Evolutionary conservation across 2,329 filamentous ascomycete species (phyloP).

Genomic region (Xylaria sp.): DNA sequence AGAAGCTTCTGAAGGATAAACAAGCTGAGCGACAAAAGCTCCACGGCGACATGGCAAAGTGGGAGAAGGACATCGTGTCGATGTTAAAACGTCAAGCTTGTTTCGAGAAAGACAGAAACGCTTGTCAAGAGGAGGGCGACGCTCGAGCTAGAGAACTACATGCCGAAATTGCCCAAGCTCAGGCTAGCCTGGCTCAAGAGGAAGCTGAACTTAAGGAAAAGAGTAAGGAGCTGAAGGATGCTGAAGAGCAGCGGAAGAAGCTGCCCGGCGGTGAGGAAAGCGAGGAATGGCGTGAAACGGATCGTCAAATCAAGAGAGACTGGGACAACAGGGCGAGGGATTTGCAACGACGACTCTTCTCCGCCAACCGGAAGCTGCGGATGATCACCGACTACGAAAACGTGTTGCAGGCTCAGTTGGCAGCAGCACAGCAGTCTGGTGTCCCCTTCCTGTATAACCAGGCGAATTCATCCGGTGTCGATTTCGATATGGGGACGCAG

Average conservation of each 20-base stretch:
- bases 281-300: conserved; percentile 56
- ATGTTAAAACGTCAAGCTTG: conserved; percentile 59
- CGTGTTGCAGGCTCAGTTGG: conserved; percentile 51
- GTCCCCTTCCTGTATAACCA: conserved; percentile 49
- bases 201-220: conserved; percentile 76
- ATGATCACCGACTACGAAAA: conserved; percentile 52
- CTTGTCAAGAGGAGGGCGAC: conserved; percentile 55
- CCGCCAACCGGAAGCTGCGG: conserved; percentile 51
- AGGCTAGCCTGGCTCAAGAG: conserved; percentile 65
- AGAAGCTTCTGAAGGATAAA: conserved; percentile 71
- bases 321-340: conserved; percentile 59
- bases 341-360: conserved; percentile 52
- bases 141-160: conserved; percentile 55
- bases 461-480: conserved; percentile 47
- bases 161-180: conserved; percentile 60
- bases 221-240: conserved; percentile 69
- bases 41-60: conserved; percentile 69
- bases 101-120: conserved; percentile 57
- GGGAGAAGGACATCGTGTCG: conserved; percentile 64
- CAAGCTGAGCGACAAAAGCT: conserved; percentile 69
- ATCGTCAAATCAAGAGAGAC: conserved; percentile 55
- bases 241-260: conserved; percentile 71
- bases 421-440: conserved; percentile 46
- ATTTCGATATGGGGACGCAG: conserved; percentile 49
- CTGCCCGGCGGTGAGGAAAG: conserved; percentile 64